Percentiles rank a stretch among this genome's conserved stretches.
These are phyloP conservation scores for Aurifilum marmelostoma DNA, from an alignment of 2,329 filamentous ascomycete species.

Conservation along the genomic window DNA sequence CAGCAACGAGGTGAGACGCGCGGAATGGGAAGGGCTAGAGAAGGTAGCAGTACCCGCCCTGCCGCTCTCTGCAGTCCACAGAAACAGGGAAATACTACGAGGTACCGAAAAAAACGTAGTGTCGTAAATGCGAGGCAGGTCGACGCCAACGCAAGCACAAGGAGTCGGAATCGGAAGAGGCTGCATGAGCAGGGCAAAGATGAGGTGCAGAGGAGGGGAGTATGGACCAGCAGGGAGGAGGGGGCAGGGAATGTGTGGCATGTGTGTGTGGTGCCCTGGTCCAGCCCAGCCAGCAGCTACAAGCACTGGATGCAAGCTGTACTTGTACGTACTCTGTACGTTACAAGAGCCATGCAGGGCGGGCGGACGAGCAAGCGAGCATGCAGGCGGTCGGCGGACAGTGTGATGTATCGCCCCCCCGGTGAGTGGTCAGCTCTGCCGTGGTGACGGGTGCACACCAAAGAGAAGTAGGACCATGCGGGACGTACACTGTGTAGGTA, in stretches of 20 bases:
- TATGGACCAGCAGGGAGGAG: conserved; percentile 12
- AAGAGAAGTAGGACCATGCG: background rate
- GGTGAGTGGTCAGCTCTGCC: background rate
- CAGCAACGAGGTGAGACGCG: conserved; percentile 9
- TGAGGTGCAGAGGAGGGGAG: conserved; percentile 13
- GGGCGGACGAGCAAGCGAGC: background rate
- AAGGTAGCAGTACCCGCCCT: conserved; percentile 9
- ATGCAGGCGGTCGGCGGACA: conserved; percentile 1
- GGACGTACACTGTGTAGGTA: background rate
- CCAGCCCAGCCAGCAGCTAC: conserved; percentile 10
- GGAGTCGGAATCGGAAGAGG: conserved; percentile 6
- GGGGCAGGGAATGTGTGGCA: conserved; percentile 15
- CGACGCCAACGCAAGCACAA: conserved; percentile 5
- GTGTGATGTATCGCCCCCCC: conserved; percentile 2
- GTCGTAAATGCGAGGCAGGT: conserved; percentile 7
- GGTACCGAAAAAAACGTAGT: background rate
- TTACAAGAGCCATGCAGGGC: conserved; percentile 12
- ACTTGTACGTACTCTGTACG: conserved; percentile 9
- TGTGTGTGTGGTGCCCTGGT: background rate
- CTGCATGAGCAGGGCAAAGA: conserved; percentile 18
- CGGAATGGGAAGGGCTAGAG: conserved; percentile 13
- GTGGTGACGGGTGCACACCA: background rate
- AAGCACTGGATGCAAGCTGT: conserved; percentile 18
- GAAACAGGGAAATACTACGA: background rate
- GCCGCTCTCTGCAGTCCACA: conserved; percentile 1